A percentile compares a stretch with the other conserved stretches of the same genome.
Conservation (phyloP, 768 basidiomycete species). For the Tricholoma flavovirens region DNA sequence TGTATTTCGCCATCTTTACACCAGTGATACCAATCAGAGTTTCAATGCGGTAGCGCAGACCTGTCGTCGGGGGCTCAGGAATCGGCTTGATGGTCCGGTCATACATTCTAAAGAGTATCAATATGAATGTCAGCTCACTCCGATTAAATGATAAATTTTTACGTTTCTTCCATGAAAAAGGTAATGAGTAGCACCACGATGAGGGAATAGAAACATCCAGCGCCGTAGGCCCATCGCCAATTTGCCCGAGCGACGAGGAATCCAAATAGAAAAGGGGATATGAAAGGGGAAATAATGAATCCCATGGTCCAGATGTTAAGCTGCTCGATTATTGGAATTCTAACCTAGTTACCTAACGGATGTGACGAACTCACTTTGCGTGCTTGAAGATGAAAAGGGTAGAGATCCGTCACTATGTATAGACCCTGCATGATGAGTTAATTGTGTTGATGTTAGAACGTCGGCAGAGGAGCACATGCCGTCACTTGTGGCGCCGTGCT, state of each 20-base stretch:
- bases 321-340: constrained; percentile 22
- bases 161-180: constrained; percentile 67
- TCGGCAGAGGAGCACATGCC: constrained; percentile 10
- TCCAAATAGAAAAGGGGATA: constrained; percentile 62
- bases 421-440: constrained; percentile 27
- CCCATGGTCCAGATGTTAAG: constrained; percentile 72
- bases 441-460: background rate
- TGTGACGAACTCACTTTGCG: constrained; percentile 32
- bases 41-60: constrained; percentile 49
- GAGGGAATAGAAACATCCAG: constrained; percentile 52
- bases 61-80: constrained; percentile 33
- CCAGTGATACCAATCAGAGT: constrained; percentile 63
- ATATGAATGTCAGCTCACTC: background rate
- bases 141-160: constrained; percentile 12
- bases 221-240: constrained; percentile 66
- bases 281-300: constrained; percentile 59
- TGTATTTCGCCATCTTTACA: constrained; percentile 48
- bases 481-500: constrained; percentile 52
- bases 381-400: constrained; percentile 55
- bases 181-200: constrained; percentile 52
- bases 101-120: constrained; percentile 41
- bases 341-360: background rate
- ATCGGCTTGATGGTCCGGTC: constrained; percentile 53
- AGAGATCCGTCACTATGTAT: constrained; percentile 48
- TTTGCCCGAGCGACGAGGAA: constrained; percentile 56